phyloP scores from a whole-genome alignment of 179 eudicot species.

The Corrigiola litoralis region DNA sequence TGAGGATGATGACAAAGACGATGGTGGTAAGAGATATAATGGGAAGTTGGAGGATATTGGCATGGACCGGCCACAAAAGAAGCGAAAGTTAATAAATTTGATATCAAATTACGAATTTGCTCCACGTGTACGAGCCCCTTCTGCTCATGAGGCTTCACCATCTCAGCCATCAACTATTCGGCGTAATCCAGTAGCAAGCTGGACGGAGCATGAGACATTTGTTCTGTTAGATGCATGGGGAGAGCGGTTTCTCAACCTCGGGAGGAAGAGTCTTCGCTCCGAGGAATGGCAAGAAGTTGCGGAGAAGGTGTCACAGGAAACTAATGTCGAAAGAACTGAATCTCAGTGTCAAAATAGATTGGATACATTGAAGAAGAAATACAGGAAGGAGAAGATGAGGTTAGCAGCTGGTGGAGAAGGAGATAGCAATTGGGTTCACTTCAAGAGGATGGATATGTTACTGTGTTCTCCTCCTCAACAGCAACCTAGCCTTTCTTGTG shows the following conservation, averaged over 20 bases:
- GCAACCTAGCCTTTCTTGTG: conserved; percentile 62
- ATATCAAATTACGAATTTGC: conserved; percentile 66
- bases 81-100: conserved; percentile 56
- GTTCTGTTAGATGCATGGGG: conserved; percentile 76
- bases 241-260: conserved; percentile 49
- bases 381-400: conserved; percentile 56
- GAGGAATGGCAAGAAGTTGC: conserved; percentile 86
- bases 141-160: conserved; percentile 23
- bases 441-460: conserved; percentile 73
- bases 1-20: conserved; percentile 32
- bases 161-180: conserved; percentile 38
- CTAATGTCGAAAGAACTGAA: conserved; percentile 43
- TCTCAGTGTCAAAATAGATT: conserved; percentile 57
- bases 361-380: conserved; percentile 68
- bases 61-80: conserved; percentile 46
- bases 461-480: conserved; percentile 40
- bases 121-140: conserved; percentile 53
- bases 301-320: conserved; percentile 50
- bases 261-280: conserved; percentile 67
- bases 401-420: conserved; percentile 19
- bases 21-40: conserved; percentile 15
- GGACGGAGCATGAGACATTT: conserved; percentile 65
- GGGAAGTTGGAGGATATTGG: conserved; percentile 15
- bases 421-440: conserved; percentile 60
- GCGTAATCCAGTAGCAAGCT: conserved; percentile 29